A percentile compares a stretch with the other conserved stretches of the same genome.
phyloP scores from a whole-genome alignment of 441 rosid genomes.

The Adansonia rubrostipa region DNA sequence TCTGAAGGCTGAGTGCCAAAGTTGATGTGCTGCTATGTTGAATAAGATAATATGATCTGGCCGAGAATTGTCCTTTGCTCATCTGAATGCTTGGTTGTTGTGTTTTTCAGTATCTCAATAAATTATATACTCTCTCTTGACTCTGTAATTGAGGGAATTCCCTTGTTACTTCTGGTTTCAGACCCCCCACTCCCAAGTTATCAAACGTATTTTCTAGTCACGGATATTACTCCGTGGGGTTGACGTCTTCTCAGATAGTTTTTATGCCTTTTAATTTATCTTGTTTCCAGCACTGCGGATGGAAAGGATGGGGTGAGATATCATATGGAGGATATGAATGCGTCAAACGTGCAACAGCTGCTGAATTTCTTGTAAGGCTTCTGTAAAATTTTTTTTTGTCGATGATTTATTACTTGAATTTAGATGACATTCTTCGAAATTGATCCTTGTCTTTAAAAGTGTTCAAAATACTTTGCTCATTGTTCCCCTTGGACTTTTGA shows the following conservation, averaged over 20 bases:
- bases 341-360: conserved; percentile 78
- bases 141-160: neutral
- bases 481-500: conserved; percentile 19
- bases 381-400: conserved; percentile 11
- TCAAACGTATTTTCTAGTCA: neutral
- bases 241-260: conserved; percentile 19
- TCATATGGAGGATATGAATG: conserved; percentile 86
- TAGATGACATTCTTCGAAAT: conserved; percentile 9
- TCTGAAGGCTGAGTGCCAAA: neutral
- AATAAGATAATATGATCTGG: neutral
- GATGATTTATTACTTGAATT: conserved; percentile 14
- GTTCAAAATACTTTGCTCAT: conserved; percentile 3
- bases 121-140: neutral
- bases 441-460: conserved; percentile 18
- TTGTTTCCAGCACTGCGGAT: conserved; percentile 70
- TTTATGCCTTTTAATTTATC: neutral
- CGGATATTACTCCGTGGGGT: neutral
- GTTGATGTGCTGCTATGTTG: neutral
- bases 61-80: neutral
- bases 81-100: neutral
- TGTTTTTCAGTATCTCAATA: neutral
- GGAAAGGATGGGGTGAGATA: conserved; percentile 99
- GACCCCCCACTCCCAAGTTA: neutral
- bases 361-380: conserved; percentile 76
- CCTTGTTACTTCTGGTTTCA: neutral